Base-by-base conservation (phyloP, 768 basidiomycete species). In the Russula vinacea region DNA sequence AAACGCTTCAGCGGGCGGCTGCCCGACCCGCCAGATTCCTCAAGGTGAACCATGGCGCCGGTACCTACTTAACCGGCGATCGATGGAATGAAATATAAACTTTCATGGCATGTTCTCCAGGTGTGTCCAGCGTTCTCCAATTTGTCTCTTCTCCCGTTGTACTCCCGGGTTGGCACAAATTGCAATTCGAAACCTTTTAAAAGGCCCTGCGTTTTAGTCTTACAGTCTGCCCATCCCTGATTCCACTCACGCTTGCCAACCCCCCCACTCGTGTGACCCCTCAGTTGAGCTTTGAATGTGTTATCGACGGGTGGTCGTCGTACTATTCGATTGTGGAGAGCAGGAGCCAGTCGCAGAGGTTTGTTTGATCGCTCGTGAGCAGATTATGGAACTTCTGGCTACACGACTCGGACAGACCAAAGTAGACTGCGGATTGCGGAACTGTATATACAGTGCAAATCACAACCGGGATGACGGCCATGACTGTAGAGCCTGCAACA, bases 151-250 rank as follows among this genome's bases (percentile, higher is more conserved):
- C 22, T 49, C 51, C 32, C 22, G 32, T 50, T 37, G 50, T 56
- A 50, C 55, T 39, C 35, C 50, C 39, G 37, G 49, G 58, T 45
- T 50, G 35, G 54, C 64, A 65, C 54, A 65, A 65, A 65, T 65
- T 65, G 54, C 59, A 65, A 65, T 65, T 61, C 40, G 35, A 56
- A 42, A 45, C 26, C 50, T 57, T 52, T 61, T 61, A 65, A 61
- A 65, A 65, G 33, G 57, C 47, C 55, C 29, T 49, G 55, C 54
- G 19, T 52, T 47, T 14, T 2, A 19, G 59, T 39, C 40, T 44
- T 33, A n/a, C 6, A 10, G 32, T 61, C 26, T 24, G 2, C 55
- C 55, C 55, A 61, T 54, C 32, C 39, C 47, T 56, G 55, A 45
- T 35, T 52, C 64, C 45, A 35, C 44, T 40, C 9, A 50, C 44